phyloP scores from a whole-genome alignment of 805 yeast species.

The Zygoascus biomembranicola region DNA sequence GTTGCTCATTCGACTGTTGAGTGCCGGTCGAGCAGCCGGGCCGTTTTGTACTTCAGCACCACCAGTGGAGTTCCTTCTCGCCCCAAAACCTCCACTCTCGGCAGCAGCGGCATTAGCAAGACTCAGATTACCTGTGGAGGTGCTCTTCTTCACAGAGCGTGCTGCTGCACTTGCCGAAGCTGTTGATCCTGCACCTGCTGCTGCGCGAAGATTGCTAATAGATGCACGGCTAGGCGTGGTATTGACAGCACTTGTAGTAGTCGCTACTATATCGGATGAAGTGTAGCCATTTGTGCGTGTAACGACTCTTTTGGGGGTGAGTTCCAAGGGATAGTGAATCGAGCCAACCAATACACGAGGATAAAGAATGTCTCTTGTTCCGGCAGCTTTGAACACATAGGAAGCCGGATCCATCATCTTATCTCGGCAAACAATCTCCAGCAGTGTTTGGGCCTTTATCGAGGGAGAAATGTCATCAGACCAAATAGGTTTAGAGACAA shows the following conservation, averaged over 20 bases:
- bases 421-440: slow-evolving; percentile 26
- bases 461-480: slow-evolving; percentile 12
- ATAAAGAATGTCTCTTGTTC: slow-evolving; percentile 18
- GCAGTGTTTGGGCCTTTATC: slow-evolving; percentile 19
- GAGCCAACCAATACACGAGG: slow-evolving; percentile 25
- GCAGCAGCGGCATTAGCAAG: neutral
- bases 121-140: neutral
- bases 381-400: slow-evolving; percentile 27
- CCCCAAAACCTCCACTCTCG: neutral
- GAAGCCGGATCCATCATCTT: slow-evolving; percentile 24
- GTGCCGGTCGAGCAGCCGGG: neutral
- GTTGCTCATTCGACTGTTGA: neutral
- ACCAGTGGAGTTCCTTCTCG: slow-evolving; percentile 1
- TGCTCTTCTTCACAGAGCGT: neutral
- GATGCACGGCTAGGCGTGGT: neutral
- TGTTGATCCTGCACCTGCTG: slow-evolving; percentile 6
- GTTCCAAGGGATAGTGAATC: slow-evolving; percentile 35
- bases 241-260: neutral
- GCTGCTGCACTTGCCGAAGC: neutral
- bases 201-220: slow-evolving; percentile 4
- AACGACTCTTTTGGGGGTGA: slow-evolving; percentile 36
- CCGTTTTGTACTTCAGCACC: neutral
- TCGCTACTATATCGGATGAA: neutral
- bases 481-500: slow-evolving; percentile 24
- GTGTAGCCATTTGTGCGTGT: slow-evolving; percentile 24